A percentile compares a stretch with the other conserved stretches of the same genome.
Conservation (phyloP, 2,329 filamentous ascomycete species). For the Microcera coccophila region DNA sequence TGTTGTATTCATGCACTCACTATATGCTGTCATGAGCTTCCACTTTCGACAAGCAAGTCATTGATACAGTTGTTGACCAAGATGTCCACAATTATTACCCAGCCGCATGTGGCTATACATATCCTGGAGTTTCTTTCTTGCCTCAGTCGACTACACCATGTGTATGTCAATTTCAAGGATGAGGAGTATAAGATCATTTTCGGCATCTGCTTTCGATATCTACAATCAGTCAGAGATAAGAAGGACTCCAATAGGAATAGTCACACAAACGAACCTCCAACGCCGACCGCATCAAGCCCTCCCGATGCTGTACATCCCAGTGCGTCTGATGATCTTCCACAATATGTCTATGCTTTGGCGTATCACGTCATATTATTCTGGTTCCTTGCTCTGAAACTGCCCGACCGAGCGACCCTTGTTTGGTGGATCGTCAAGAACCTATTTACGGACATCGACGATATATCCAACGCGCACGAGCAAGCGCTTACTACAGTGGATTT, state of each 20-base stretch:
- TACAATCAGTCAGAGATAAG: conserved; percentile 79
- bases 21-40: conserved; percentile 92
- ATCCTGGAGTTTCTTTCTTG: conserved; percentile 94
- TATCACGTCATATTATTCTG: conserved; percentile 96
- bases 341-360: conserved; percentile 89
- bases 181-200: conserved; percentile 94
- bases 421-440: conserved; percentile 87
- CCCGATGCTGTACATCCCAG: conserved; percentile 23
- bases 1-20: conserved; percentile 92
- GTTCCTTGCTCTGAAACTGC: conserved; percentile 86
- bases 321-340: conserved; percentile 69
- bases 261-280: conserved; percentile 41
- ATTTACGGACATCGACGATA: conserved; percentile 70
- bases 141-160: conserved; percentile 75
- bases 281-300: conserved; percentile 20
- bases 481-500: conserved; percentile 92
- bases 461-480: conserved; percentile 80
- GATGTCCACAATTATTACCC: conserved; percentile 95
- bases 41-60: conserved; percentile 78
- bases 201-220: conserved; percentile 88
- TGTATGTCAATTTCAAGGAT: conserved; percentile 84
- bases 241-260: conserved; percentile 47
- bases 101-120: conserved; percentile 85
- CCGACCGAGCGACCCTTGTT: conserved; percentile 78
- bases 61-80: conserved; percentile 83